Base-by-base conservation (phyloP, 2,329 filamentous ascomycete species). In the Phialemoniopsis sp. region DNA sequence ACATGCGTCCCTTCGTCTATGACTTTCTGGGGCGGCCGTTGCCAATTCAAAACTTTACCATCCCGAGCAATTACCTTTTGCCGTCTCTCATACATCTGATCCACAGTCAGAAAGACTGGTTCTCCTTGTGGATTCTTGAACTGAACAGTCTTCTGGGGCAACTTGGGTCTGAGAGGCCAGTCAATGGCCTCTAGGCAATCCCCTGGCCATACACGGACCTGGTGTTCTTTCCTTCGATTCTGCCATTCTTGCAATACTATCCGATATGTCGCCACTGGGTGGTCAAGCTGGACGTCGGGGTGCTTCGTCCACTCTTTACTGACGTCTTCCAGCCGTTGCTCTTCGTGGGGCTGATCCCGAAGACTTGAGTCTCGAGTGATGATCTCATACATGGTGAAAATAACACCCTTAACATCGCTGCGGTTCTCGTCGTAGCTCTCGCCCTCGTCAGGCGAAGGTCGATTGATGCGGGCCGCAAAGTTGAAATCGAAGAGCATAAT, bases 401-500 rank as follows among this genome's bases (percentile, higher is more conserved):
- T 37, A n/a, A 45, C 44, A 30, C 37, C 37, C n/a, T 32, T 42
- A 21, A 46, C 44, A 28, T 46, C 42, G 32, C 32, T 32, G 13
- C 36, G 15, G 13, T 19, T 8, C 28, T 17, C 9, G 13, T 37
- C 35, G 10, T 37, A 37, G 26, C 28, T 30, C 8, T 32, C 29
- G 15, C 29, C 36, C 8, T 37, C 29, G 13, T 30, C 26, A 26
- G 21, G 21, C 21, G 21, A 26, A 26, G 21, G 21, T 6, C 21
- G 10, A 13, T 43, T 44, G 10, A 60, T 56, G 16, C 47, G 47
- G 29, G 44, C 48, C 3, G 43, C 32, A 26, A 33, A 55, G 39
- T 58, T 56, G 39, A 66, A 66, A 47, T 66, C 59, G 30, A 66
- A 63, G 1, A 67, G 33, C 41, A 60, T 42, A 10, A 67, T 36